Percentiles rank a stretch among this genome's conserved stretches.
Conservation (phyloP, 2,329 filamentous ascomycete genomes). For the Gaeumannomyces sp. region DNA sequence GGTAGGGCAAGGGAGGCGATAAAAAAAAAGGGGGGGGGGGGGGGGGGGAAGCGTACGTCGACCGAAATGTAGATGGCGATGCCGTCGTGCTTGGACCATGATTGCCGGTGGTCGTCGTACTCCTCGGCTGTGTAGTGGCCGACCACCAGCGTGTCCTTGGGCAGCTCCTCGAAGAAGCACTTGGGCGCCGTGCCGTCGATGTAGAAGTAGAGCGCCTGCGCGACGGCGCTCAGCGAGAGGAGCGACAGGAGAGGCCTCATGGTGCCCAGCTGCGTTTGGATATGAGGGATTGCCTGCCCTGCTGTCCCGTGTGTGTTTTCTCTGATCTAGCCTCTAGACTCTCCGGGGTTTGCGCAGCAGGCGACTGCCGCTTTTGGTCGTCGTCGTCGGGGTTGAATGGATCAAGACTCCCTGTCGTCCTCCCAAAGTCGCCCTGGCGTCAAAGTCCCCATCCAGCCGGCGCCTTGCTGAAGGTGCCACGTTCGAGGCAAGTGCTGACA, state of each 20-base stretch:
- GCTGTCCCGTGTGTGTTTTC: background rate
- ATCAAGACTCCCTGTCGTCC: too few relatives aligned
- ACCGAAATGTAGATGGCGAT: conserved; percentile 86
- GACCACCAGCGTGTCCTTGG: conserved; percentile 94
- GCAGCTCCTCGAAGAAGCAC: conserved; percentile 97
- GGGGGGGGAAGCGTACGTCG: conserved; percentile 42
- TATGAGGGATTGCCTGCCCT: background rate
- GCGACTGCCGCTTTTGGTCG: background rate
- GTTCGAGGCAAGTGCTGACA: conserved; percentile 30
- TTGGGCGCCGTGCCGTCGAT: conserved; percentile 80
- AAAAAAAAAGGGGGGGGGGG: background rate
- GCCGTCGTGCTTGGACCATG: conserved; percentile 67
- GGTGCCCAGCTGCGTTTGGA: conserved; percentile 16
- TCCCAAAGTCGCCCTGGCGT: too few relatives aligned
- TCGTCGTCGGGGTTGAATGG: conserved; percentile 1
- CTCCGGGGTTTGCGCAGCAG: conserved; percentile 1
- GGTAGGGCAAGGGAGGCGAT: too few relatives aligned
- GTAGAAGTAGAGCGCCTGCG: conserved; percentile 91
- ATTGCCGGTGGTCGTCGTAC: conserved; percentile 63
- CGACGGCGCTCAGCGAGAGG: conserved; percentile 57
- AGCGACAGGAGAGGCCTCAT: conserved; percentile 61
- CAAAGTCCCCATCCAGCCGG: too few relatives aligned
- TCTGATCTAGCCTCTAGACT: background rate
- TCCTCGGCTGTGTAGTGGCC: conserved; percentile 86
- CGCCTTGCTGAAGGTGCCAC: conserved; percentile 40